Evolutionary conservation across 768 basidiomycete species (phyloP), one percentile per base, ranked within the genome.

Genomic region (Termitomyces heimii): DNA sequence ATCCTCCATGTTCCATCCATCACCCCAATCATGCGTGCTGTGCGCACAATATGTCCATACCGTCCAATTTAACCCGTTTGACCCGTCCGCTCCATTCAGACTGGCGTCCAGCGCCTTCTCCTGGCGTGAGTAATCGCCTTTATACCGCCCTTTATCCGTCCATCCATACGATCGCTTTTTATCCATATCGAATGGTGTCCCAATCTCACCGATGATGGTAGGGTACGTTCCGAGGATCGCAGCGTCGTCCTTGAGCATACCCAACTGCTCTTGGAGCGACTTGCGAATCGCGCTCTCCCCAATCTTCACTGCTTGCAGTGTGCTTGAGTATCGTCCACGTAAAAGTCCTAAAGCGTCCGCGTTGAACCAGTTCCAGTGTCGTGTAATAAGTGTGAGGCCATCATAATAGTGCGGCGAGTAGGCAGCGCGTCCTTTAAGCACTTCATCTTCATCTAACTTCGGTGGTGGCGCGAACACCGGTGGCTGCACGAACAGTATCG

Each of bases 1-100:
- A 73, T 98, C 96, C 73, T 99, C 96, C 72, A 91, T 83, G 69
- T 98, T 95, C 96, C 95, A 99, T 1, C 86, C 86, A 71, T 99
- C 96, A 14, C 96, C 94, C 92, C 91, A 97, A 66, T 82, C 75
- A 66, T 98, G 92, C 26, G 77, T 78, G 66, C 86, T 86, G 63
- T 96, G 90, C 0, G 89, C 76, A 58, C 88, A 88, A 67, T 95
- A 97, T 34, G 85, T 89, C 94, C 94, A 97, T 9, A 92, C 73
- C 46, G 93, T 94, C 69, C 83, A 96, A 63, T 79, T 92, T 57
- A 95, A 70, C 35, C 70, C 79, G 62, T 92, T 92, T 10, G 71
- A 67, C 0, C 92, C 94, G 67, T 97, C 94, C 24, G 82, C 78
- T 5, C 80, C 89, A 61, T 89, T 88, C 65, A 89, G 69, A 62